Evolutionary conservation across 2,329 filamentous ascomycete species (phyloP).

Genomic region (Rutstroemia sp.): DNA sequence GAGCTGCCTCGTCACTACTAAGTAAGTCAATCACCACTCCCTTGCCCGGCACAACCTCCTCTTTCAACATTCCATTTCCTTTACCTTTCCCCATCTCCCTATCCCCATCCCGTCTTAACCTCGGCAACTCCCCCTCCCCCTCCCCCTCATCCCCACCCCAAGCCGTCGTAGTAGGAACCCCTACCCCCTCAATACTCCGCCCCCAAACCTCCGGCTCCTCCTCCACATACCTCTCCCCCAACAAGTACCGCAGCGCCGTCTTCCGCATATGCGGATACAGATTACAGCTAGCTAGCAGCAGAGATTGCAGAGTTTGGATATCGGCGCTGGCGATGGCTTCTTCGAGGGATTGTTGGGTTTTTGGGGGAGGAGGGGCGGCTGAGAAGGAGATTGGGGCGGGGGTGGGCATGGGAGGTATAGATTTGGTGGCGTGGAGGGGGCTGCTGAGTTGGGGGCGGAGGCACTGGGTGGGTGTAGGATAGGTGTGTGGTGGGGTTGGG

Average conservation of each 20-base stretch:
- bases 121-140: background rate
- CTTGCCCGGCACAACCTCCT: background rate
- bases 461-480: background rate
- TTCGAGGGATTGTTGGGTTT: background rate
- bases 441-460: no score
- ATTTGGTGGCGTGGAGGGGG: no score
- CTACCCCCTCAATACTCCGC: background rate
- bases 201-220: background rate
- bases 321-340: background rate
- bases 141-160: background rate
- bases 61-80: background rate
- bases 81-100: no score
- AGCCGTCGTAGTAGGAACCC: no score
- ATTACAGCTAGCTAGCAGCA: background rate
- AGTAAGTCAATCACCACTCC: background rate
- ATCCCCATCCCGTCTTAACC: background rate
- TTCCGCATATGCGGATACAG: background rate
- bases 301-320: background rate
- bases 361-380: background rate
- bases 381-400: background rate
- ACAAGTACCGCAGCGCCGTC: background rate
- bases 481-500: background rate
- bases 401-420: no score
- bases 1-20: background rate
- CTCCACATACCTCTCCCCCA: background rate